Conservation (phyloP, 495 filamentous ascomycete genomes). For the Echria macrotheca region DNA sequence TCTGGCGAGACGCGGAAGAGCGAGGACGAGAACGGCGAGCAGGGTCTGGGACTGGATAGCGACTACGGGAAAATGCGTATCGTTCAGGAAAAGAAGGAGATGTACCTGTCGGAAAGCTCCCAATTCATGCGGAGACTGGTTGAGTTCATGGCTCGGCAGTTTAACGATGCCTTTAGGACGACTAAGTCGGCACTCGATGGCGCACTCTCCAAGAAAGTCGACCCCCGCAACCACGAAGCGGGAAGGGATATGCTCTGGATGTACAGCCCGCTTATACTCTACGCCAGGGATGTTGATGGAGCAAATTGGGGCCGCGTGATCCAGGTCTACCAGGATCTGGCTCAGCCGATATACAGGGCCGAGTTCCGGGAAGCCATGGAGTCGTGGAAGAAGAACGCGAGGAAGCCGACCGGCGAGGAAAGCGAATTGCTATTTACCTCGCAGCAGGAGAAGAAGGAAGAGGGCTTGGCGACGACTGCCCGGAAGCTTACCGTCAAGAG, state of each 20-base stretch:
- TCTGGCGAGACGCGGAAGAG: slow-evolving; percentile 46
- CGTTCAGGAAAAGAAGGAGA: slow-evolving; percentile 86
- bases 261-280: slow-evolving; percentile 79
- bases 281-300: slow-evolving; percentile 74
- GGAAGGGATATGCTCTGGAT: slow-evolving; percentile 62
- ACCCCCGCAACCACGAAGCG: slow-evolving; percentile 47
- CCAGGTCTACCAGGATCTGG: slow-evolving; percentile 70
- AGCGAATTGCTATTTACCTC: slow-evolving; percentile 80
- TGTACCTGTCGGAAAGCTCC: slow-evolving; percentile 65
- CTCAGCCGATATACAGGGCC: slow-evolving; percentile 69
- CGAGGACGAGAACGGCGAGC: slow-evolving; percentile 45
- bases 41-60: slow-evolving; percentile 56
- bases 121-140: slow-evolving; percentile 71
- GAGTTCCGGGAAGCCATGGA: slow-evolving; percentile 75
- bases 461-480: slow-evolving; percentile 68
- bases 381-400: slow-evolving; percentile 76
- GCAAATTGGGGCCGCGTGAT: slow-evolving; percentile 75
- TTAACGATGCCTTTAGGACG: slow-evolving; percentile 66
- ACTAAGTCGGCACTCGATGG: slow-evolving; percentile 53
- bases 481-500: slow-evolving; percentile 90
- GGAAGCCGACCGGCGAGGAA: slow-evolving; percentile 79
- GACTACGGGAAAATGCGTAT: slow-evolving; percentile 90
- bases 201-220: slow-evolving; percentile 48
- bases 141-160: slow-evolving; percentile 74
- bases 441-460: slow-evolving; percentile 75